Conservation (phyloP, 2,329 filamentous ascomycete species). For the Chalaropsis thielavioides region DNA sequence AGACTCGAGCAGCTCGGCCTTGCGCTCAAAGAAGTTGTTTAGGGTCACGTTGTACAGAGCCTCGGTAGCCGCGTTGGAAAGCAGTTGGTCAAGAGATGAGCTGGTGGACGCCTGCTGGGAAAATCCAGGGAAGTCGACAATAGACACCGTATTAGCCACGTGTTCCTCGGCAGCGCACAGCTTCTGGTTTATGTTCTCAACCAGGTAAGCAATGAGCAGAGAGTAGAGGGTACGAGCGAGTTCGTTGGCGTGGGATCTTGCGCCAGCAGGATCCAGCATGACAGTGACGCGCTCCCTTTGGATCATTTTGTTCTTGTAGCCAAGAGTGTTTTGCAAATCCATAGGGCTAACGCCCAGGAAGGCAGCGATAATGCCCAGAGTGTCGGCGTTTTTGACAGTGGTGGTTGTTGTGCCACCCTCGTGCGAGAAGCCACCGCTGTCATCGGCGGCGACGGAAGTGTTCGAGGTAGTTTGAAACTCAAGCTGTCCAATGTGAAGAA, state of each 20-base stretch:
- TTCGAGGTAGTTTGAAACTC: conserved; percentile 76
- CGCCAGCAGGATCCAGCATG: conserved; percentile 87
- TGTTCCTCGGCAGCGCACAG: conserved; percentile 77
- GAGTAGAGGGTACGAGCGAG: conserved; percentile 87
- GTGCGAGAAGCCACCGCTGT: conserved; percentile 91
- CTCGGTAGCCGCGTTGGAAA: conserved; percentile 89
- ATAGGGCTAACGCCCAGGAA: conserved; percentile 75
- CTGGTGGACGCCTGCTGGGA: conserved; percentile 69
- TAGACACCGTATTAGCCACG: conserved; percentile 83
- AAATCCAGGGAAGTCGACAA: conserved; percentile 95
- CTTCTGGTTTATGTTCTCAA: conserved; percentile 82
- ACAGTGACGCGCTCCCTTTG: conserved; percentile 95
- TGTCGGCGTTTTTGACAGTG: conserved; percentile 84
- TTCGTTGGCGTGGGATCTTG: conserved; percentile 83
- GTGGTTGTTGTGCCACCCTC: conserved; percentile 81
- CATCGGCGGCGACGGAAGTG: conserved; percentile 67
- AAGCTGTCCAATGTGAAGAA: conserved; percentile 93
- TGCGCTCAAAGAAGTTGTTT: conserved; percentile 90
- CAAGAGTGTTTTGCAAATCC: conserved; percentile 75
- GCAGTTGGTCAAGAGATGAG: conserved; percentile 76
- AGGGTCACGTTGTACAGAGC: conserved; percentile 84
- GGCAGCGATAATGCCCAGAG: conserved; percentile 72
- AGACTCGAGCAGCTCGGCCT: conserved; percentile 82
- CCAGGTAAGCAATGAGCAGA: conserved; percentile 81
- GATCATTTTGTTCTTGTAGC: conserved; percentile 94